A percentile compares a stretch with the other conserved stretches of the same genome.
phyloP scores from a whole-genome alignment of 176 grass and related monocot genomes.

The Zoysia pacifica region DNA sequence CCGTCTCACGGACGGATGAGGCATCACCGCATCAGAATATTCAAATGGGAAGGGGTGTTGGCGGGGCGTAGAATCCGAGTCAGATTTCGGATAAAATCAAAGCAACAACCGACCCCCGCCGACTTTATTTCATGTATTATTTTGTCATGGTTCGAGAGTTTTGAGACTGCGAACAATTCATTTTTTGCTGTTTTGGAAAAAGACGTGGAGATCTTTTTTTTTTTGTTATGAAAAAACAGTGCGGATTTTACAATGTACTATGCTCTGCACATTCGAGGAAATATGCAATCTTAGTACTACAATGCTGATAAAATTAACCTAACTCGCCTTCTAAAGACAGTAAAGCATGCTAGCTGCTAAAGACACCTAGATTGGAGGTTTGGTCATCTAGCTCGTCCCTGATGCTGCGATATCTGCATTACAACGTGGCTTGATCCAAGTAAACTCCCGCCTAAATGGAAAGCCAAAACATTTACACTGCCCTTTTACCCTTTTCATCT shows the following conservation, averaged over 20 bases:
- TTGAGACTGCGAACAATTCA: too few relatives aligned
- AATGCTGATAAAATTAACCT: background rate
- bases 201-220: too few relatives aligned
- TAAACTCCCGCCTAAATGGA: slow-evolving; percentile 43
- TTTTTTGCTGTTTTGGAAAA: too few relatives aligned
- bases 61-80: slow-evolving; percentile 5
- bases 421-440: background rate
- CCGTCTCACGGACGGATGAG: slow-evolving; percentile 14
- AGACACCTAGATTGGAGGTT: background rate
- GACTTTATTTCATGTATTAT: background rate
- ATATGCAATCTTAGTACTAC: background rate
- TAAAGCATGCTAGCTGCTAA: background rate
- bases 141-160: too few relatives aligned
- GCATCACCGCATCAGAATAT: background rate
- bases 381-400: background rate
- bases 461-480: slow-evolving; percentile 20
- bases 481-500: slow-evolving; percentile 9
- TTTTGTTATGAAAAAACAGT: background rate
- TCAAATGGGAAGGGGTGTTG: background rate
- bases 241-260: background rate
- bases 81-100: slow-evolving; percentile 15
- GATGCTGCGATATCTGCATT: background rate
- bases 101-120: slow-evolving; percentile 6
- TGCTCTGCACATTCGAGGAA: background rate
- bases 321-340: background rate